Percentiles rank a stretch among this genome's conserved stretches.
Evolutionary conservation across 2,329 filamentous ascomycete species (phyloP).

Genomic region (Xylariaceae sp.): DNA sequence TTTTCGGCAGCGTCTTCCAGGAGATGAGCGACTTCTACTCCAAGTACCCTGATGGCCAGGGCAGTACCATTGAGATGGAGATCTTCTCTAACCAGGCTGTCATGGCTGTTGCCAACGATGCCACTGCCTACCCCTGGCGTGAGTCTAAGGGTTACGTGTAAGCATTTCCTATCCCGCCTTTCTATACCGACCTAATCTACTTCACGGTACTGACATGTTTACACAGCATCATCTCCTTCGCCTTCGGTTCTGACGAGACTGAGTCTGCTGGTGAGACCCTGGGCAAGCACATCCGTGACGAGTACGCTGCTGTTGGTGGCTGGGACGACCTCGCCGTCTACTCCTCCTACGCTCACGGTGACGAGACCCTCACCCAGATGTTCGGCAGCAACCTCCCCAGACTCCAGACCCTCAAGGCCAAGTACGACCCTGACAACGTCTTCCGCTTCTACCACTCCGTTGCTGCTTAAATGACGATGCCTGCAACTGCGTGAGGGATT

Average conservation of each 20-base stretch:
- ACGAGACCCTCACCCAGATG: constrained; percentile 8
- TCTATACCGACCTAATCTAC: background rate
- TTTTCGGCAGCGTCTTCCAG: background rate
- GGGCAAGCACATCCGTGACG: background rate
- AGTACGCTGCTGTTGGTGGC: background rate
- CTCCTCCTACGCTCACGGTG: constrained; percentile 3
- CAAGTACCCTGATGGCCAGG: constrained; percentile 1
- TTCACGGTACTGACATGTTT: background rate
- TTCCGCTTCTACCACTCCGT: background rate
- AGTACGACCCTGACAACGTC: background rate
- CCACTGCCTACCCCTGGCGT: constrained; percentile 23
- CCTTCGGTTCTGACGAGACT: background rate
- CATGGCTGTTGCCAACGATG: constrained; percentile 10
- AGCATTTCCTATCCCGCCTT: background rate
- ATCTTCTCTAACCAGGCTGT: constrained; percentile 12
- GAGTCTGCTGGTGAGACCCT: background rate
- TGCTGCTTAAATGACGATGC: background rate
- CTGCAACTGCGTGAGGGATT: no score
- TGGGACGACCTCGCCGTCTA: background rate
- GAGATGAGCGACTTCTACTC: constrained; percentile 7
- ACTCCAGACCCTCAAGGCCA: background rate
- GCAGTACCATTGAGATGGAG: constrained; percentile 5
- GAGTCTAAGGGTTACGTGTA: constrained; percentile 11
- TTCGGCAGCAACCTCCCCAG: background rate
- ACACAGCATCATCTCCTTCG: background rate